Conservation (phyloP, 441 rosid genomes). For the Omphalea diandra region DNA sequence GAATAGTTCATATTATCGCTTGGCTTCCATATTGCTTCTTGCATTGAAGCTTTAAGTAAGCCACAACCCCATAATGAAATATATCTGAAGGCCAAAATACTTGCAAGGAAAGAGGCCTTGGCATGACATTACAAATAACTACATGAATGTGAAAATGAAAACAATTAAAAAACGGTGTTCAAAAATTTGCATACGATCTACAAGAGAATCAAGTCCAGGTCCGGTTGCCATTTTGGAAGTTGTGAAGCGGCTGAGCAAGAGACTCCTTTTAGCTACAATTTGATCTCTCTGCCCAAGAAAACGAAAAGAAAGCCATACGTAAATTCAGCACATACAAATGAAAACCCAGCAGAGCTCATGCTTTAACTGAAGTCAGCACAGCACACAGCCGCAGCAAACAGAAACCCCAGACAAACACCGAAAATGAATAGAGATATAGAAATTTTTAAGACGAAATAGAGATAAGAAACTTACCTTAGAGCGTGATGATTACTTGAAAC, state of each 20-base stretch:
- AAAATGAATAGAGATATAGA: too few relatives aligned
- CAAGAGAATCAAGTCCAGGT: constrained; percentile 83
- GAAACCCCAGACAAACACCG: too few relatives aligned
- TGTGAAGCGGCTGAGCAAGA: not conserved
- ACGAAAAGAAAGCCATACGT: too few relatives aligned
- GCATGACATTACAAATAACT: not conserved
- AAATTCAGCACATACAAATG: too few relatives aligned
- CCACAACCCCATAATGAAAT: not conserved
- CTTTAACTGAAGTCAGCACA: too few relatives aligned
- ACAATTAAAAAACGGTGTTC: not conserved
- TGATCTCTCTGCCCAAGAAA: too few relatives aligned
- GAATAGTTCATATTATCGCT: not conserved
- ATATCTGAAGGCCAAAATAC: not conserved
- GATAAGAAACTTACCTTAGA: too few relatives aligned
- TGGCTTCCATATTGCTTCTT: not conserved
- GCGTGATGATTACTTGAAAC: too few relatives aligned
- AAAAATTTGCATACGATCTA: constrained; percentile 53
- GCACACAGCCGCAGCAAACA: too few relatives aligned
- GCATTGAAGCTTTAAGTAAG: not conserved
- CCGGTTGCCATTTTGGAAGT: constrained; percentile 50
- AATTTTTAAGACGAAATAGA: too few relatives aligned
- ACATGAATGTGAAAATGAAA: not conserved
- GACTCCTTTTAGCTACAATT: too few relatives aligned
- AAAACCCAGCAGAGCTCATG: too few relatives aligned
- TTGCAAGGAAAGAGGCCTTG: not conserved